A percentile compares a stretch with the other conserved stretches of the same genome.
These are phyloP conservation scores for Gastrolobium villosum DNA, from an alignment of 306 rosid genomes.

Conservation along the genomic window DNA sequence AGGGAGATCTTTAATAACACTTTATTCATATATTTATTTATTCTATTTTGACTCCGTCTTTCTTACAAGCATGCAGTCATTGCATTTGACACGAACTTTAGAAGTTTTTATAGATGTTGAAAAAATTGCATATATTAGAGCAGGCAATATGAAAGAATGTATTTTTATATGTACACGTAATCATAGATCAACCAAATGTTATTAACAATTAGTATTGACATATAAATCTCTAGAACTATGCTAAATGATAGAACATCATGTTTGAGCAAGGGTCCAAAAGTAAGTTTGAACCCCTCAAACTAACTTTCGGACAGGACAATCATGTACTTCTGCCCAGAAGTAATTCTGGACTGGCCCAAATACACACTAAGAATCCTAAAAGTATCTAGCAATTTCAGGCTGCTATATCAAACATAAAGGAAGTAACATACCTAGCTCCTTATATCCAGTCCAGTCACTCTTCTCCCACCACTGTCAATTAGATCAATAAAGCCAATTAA, in stretches of 20 bases:
- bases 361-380: neutral
- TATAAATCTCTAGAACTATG: conserved; percentile 31
- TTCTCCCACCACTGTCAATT: conserved; percentile 99
- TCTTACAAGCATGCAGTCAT: conserved; percentile 21
- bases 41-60: neutral
- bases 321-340: conserved; percentile 32
- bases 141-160: neutral
- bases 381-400: conserved; percentile 31
- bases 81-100: neutral
- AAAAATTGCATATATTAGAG: conserved; percentile 23
- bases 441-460: conserved; percentile 99
- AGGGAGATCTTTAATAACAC: conserved; percentile 8
- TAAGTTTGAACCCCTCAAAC: conserved; percentile 34
- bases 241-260: conserved; percentile 20
- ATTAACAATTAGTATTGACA: neutral
- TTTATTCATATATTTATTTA: conserved; percentile 2
- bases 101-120: neutral
- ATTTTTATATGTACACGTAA: conserved; percentile 15
- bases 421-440: conserved; percentile 90
- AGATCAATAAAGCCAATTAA: conserved; percentile 96
- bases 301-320: conserved; percentile 18
- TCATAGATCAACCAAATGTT: conserved; percentile 5
- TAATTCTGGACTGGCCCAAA: conserved; percentile 13
- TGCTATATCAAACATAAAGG: conserved; percentile 33
- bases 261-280: conserved; percentile 33